A percentile compares a stretch with the other conserved stretches of the same genome.
phyloP scores from a whole-genome alignment of 331 rosid genomes.

The Rhamnella rubrinervis region DNA sequence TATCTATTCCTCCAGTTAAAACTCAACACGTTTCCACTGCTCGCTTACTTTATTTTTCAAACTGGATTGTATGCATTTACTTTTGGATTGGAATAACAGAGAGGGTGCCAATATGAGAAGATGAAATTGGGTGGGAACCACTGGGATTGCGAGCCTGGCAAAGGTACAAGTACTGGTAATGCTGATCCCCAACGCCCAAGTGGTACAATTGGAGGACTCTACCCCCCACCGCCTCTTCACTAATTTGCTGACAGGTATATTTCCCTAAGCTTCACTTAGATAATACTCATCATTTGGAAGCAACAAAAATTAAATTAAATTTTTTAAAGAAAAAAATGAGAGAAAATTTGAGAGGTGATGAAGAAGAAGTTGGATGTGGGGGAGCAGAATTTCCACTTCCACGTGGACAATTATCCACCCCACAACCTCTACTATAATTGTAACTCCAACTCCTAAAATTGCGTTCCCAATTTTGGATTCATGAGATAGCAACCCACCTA shows the following conservation, averaged over 20 bases:
- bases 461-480: constrained; percentile 4
- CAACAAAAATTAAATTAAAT: neutral
- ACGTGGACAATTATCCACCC: constrained; percentile 6
- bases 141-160: constrained; percentile 25
- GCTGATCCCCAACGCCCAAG: constrained; percentile 14
- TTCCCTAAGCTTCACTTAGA: constrained; percentile 2
- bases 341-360: neutral
- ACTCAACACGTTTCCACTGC: no score
- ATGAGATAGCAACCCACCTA: neutral
- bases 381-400: constrained; percentile 1
- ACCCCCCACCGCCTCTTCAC: neutral
- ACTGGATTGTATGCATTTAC: no score
- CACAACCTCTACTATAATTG: neutral
- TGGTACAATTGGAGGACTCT: neutral
- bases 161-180: neutral
- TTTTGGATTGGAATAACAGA: no score
- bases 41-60: no score
- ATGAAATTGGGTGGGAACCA: constrained; percentile 9
- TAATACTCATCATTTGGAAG: constrained; percentile 4
- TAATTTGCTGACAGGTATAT: constrained; percentile 17
- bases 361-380: constrained; percentile 10
- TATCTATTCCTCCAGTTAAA: no score
- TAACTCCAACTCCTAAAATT: neutral
- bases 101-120: neutral
- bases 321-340: neutral